Percentiles rank a stretch among this genome's conserved stretches.
Evolutionary conservation across 202 grass and related monocot genomes (phyloP).

Genomic region (Cymbopogon flexuosus): DNA sequence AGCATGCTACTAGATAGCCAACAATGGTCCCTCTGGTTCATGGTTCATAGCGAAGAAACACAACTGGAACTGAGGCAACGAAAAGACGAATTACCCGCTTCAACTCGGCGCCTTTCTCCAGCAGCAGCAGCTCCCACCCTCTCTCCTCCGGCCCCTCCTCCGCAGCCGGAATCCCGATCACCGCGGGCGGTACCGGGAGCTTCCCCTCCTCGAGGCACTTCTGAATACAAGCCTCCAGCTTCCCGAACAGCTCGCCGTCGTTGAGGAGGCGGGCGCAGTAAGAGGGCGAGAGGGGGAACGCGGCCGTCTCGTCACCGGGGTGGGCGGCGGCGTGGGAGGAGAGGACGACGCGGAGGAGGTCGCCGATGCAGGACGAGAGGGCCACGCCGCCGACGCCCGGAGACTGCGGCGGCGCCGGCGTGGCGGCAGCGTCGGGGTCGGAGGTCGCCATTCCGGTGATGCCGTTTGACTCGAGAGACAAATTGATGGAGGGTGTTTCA

Average conservation of each 20-base stretch:
- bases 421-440: background rate
- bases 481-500: too few relatives aligned
- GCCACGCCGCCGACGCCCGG: conserved; percentile 39
- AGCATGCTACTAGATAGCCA: background rate
- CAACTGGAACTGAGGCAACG: background rate
- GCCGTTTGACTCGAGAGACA: too few relatives aligned
- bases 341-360: conserved; percentile 66
- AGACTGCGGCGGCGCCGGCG: conserved; percentile 33
- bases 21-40: background rate
- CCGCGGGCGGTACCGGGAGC: conserved; percentile 17
- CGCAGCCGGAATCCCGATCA: conserved; percentile 21
- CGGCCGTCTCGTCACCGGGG: background rate
- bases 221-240: conserved; percentile 35
- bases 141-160: conserved; percentile 29
- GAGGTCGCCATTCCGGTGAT: background rate
- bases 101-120: conserved; percentile 52
- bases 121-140: conserved; percentile 48
- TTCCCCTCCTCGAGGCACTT: conserved; percentile 37
- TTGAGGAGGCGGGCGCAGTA: conserved; percentile 60
- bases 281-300: conserved; percentile 33
- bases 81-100: conserved; percentile 32
- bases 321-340: conserved; percentile 18
- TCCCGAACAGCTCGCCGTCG: conserved; percentile 44
- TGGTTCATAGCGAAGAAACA: background rate
- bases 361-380: conserved; percentile 37